Conservation (phyloP, 352 stramenopile species). For the Discostella stelligera region DNA sequence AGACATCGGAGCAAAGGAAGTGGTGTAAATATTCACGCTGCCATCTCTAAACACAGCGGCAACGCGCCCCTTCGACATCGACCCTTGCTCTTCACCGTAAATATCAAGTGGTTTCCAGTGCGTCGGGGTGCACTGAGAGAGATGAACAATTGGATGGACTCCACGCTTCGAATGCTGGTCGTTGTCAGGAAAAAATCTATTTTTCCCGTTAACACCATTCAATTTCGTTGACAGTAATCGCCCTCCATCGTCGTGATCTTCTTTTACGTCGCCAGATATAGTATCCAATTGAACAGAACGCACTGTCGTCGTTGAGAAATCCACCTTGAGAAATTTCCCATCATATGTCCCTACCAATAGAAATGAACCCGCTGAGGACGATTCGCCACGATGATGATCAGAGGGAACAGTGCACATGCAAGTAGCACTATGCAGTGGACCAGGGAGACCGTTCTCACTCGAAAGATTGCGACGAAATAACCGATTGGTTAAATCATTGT, state of each 20-base stretch:
- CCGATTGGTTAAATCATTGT: slow-evolving; percentile 10
- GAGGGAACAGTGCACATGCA: slow-evolving; percentile 39
- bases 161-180: neutral
- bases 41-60: slow-evolving; percentile 35
- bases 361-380: slow-evolving; percentile 19
- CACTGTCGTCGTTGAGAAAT: slow-evolving; percentile 38
- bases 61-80: slow-evolving; percentile 38
- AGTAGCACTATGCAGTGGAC: slow-evolving; percentile 15
- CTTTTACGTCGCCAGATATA: neutral
- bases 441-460: slow-evolving; percentile 1
- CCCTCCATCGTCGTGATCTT: neutral
- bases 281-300: slow-evolving; percentile 15
- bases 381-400: slow-evolving; percentile 32
- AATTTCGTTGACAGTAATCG: neutral
- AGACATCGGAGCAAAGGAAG: slow-evolving; percentile 23
- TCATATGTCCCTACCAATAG: slow-evolving; percentile 39
- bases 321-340: slow-evolving; percentile 38
- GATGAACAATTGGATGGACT: slow-evolving; percentile 38
- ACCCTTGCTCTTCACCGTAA: slow-evolving; percentile 48
- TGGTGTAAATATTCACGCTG: slow-evolving; percentile 37
- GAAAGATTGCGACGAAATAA: slow-evolving; percentile 27
- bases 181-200: neutral
- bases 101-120: slow-evolving; percentile 50
- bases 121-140: slow-evolving; percentile 36
- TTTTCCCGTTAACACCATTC: neutral